Conservation (phyloP, 257 asterid species). For the Penstemon eatonii region DNA sequence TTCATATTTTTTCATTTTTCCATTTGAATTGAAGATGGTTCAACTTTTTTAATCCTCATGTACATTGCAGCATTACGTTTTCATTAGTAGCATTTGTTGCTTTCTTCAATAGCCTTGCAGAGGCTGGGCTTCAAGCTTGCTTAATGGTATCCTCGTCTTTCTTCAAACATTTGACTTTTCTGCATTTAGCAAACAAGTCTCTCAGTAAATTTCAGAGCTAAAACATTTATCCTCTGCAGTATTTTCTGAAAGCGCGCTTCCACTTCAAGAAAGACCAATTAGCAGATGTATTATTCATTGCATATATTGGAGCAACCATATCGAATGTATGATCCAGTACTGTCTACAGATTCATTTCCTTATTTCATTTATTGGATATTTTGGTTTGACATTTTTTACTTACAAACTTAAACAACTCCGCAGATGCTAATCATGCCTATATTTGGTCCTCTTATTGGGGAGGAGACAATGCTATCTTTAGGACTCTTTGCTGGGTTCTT, state of each 20-base stretch:
- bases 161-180: slow-evolving; percentile 8
- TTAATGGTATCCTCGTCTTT: slow-evolving; percentile 40
- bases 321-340: slow-evolving; percentile 52
- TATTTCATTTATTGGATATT: slow-evolving; percentile 10
- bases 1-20: no score
- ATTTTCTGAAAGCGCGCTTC: slow-evolving; percentile 75
- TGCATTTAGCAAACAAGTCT: slow-evolving; percentile 4
- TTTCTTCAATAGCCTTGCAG: slow-evolving; percentile 64
- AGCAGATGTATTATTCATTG: slow-evolving; percentile 78
- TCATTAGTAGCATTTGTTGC: slow-evolving; percentile 49
- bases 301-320: slow-evolving; percentile 66
- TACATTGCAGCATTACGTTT: slow-evolving; percentile 46
- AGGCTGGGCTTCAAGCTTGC: slow-evolving; percentile 54
- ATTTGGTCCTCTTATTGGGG: slow-evolving; percentile 69
- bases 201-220: background rate
- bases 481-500: slow-evolving; percentile 62
- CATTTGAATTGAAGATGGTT: background rate
- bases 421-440: slow-evolving; percentile 79
- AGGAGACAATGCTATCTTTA: slow-evolving; percentile 59
- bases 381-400: background rate
- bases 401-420: slow-evolving; percentile 21
- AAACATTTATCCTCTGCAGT: slow-evolving; percentile 45
- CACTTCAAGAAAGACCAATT: slow-evolving; percentile 75
- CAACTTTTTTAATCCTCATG: slow-evolving; percentile 10
- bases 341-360: slow-evolving; percentile 4